A percentile compares a stretch with the other conserved stretches of the same genome.
Evolutionary conservation across 2,329 filamentous ascomycete species (phyloP).

Genomic region (Xylaria sp.): DNA sequence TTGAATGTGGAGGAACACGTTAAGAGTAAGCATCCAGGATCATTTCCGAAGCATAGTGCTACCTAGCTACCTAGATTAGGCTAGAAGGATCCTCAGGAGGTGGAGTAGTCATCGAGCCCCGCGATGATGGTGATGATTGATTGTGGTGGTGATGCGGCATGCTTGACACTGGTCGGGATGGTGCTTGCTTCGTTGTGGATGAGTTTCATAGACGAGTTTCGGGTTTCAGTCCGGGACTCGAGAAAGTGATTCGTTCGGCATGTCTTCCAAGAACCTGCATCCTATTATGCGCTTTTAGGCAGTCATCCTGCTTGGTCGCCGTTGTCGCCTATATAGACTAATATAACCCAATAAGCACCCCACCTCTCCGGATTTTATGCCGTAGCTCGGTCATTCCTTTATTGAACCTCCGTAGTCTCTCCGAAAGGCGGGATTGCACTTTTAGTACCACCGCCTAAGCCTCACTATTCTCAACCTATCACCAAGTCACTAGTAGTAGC

Average conservation of each 20-base stretch:
- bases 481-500: not conserved
- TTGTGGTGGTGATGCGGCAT: not conserved
- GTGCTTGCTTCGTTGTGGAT: not conserved
- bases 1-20: not conserved
- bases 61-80: slow-evolving; percentile 14
- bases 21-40: slow-evolving; percentile 25
- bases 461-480: slow-evolving; percentile 11
- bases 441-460: slow-evolving; percentile 26
- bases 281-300: slow-evolving; percentile 26
- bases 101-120: slow-evolving; percentile 19
- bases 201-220: not conserved
- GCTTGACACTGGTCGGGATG: not conserved
- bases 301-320: not conserved
- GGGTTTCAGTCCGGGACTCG: not conserved
- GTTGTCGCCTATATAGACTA: not conserved
- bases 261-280: not conserved
- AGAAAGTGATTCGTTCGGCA: not conserved
- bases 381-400: slow-evolving; percentile 31
- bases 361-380: slow-evolving; percentile 18
- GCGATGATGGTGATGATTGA: slow-evolving; percentile 15
- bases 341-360: not conserved
- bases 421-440: slow-evolving; percentile 16
- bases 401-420: slow-evolving; percentile 28
- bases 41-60: slow-evolving; percentile 9
- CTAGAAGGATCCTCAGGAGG: slow-evolving; percentile 8